Evolutionary conservation across 2,329 filamentous ascomycete genomes (phyloP), one percentile per base, ranked within the genome.

Genomic region (Colletotrichum sp.): DNA sequence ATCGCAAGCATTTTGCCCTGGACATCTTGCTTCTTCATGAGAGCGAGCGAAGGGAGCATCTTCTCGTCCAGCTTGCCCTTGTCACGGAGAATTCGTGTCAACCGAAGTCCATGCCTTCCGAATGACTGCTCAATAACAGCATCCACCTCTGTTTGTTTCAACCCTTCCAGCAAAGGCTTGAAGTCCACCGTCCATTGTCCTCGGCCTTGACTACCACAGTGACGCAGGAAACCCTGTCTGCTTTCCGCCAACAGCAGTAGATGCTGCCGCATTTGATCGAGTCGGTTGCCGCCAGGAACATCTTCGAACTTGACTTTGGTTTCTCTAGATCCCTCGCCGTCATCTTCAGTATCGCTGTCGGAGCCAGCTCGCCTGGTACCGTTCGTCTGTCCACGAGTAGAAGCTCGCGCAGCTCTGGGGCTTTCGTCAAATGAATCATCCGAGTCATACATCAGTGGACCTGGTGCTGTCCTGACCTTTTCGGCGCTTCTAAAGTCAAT

Each of bases 41-140:
- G 90, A 67, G 94, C 94, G 70, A 95, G 89, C 64, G 92, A 92
- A 47, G 94, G 93, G 15, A 98, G 88, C 74, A 94, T 93, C 83
- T 97, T 98, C 83, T 99, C 97, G 77, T 98, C 96, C n/a, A 98
- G 87, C 80, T 97, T 98, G 67, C 97, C 97, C 80, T 96, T 95
- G 72, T 94, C 92, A 51, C 93, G 90, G 24, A 99, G 89, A 69
- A 98, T 95, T 24, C 95, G 93, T 24, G 95, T 90, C n/a, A 99
- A 87, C 11, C 96, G 94, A 21, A 96, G 89, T 1, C 95, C 95
- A 61, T 93, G 87, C 9, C 90, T 90, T 9, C 95, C 95, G 78
- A 95, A 95, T 3, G 91, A 91, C 66, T 95, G 91, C 76, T 93
- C 90, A 70, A 98, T 93, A 55, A 95, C 93, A 16, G 92, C 91